phyloP scores from a whole-genome alignment of 306 rosid genomes.

The Lathyrus oleraceus region DNA sequence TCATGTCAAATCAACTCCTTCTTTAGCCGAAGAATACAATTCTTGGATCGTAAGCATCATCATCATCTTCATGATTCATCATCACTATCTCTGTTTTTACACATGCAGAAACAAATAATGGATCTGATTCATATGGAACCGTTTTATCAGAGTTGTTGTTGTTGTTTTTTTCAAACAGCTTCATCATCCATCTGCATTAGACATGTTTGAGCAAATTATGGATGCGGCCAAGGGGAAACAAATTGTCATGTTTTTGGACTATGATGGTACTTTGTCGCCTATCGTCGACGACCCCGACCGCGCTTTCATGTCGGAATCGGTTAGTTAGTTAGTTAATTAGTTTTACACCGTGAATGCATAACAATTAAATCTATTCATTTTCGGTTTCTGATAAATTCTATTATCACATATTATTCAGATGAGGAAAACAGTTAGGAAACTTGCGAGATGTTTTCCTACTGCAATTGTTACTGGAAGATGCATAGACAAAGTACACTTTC shows the following conservation, averaged over 20 bases:
- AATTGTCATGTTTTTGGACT: slow-evolving; percentile 85
- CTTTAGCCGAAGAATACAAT: slow-evolving; percentile 49
- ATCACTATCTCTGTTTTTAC: neutral
- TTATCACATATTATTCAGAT: slow-evolving; percentile 51
- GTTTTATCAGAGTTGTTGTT: neutral
- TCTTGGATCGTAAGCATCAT: slow-evolving; percentile 73
- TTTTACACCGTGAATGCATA: neutral
- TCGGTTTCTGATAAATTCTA: neutral
- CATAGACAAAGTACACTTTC: slow-evolving; percentile 68
- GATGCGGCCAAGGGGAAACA: slow-evolving; percentile 80
- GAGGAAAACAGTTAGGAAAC: slow-evolving; percentile 77
- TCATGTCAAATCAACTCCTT: slow-evolving; percentile 55
- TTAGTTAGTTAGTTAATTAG: slow-evolving; percentile 43
- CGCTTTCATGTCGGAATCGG: slow-evolving; percentile 82
- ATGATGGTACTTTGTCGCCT: slow-evolving; percentile 92
- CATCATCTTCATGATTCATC: too few relatives aligned
- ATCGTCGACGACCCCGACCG: slow-evolving; percentile 86
- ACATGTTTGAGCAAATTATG: slow-evolving; percentile 72
- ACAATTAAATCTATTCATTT: neutral
- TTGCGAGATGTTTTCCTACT: slow-evolving; percentile 81
- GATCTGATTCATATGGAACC: neutral
- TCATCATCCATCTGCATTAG: slow-evolving; percentile 83
- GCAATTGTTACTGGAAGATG: slow-evolving; percentile 94
- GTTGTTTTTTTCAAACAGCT: slow-evolving; percentile 44
- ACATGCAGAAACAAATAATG: neutral